These are phyloP conservation scores for Pseudocercospora musae DNA, from an alignment of 2,329 filamentous ascomycete genomes.

Conservation along the genomic window DNA sequence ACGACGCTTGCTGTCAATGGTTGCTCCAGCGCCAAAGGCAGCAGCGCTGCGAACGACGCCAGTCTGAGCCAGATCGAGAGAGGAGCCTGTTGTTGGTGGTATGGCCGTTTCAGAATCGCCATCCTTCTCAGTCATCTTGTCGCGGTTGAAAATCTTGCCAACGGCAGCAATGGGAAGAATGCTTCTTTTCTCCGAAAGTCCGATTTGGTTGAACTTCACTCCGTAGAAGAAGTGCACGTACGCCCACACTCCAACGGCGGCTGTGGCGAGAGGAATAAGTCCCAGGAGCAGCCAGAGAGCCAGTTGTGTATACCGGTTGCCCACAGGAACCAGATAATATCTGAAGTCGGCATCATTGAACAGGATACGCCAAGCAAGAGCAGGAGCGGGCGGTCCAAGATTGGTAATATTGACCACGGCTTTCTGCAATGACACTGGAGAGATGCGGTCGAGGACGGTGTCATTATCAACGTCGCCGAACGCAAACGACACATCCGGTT, in stretches of 20 bases:
- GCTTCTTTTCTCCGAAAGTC: constrained; percentile 50
- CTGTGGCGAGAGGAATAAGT: constrained; percentile 52
- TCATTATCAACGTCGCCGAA: constrained; percentile 62
- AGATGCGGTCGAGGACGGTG: constrained; percentile 58
- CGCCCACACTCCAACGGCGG: constrained; percentile 49
- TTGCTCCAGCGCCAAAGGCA: constrained; percentile 24
- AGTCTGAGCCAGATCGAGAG: constrained; percentile 17
- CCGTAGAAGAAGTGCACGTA: constrained; percentile 63
- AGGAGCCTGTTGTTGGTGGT: constrained; percentile 6
- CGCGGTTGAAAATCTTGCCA: constrained; percentile 23
- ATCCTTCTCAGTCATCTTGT: constrained; percentile 28
- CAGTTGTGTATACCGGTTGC: constrained; percentile 54
- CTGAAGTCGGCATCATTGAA: constrained; percentile 54
- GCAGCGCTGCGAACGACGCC: constrained; percentile 26
- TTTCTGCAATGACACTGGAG: constrained; percentile 55
- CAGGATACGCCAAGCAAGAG: constrained; percentile 54
- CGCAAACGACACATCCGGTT: constrained; percentile 58
- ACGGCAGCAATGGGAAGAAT: constrained; percentile 31
- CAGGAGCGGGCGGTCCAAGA: constrained; percentile 50
- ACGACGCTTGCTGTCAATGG: constrained; percentile 36
- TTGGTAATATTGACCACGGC: constrained; percentile 59
- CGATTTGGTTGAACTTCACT: constrained; percentile 61
- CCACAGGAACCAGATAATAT: constrained; percentile 53
- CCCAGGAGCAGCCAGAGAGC: constrained; percentile 54
- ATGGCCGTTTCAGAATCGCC: constrained; percentile 12